Evolutionary conservation across 257 asterid species (phyloP).

Genomic region (Cinchona pubescens): DNA sequence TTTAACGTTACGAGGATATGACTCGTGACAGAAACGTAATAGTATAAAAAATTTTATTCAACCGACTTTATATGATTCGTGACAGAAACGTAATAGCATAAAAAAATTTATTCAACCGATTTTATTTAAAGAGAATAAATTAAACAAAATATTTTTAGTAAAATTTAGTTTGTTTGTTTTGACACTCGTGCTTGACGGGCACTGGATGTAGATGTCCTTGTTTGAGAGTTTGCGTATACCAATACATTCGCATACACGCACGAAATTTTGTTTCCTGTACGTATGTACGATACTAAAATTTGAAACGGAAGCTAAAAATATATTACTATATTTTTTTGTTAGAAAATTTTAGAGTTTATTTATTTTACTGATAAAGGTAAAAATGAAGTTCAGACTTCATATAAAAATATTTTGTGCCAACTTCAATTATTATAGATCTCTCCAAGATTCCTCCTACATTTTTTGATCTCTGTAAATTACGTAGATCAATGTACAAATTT

Average conservation of each 20-base stretch:
- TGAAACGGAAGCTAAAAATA: background rate
- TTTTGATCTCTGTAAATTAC: background rate
- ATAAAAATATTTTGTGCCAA: background rate
- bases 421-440: background rate
- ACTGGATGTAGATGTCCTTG: background rate
- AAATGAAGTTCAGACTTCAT: background rate
- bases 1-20: too few relatives aligned
- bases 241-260: background rate
- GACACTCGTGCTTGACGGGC: background rate
- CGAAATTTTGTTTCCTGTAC: background rate
- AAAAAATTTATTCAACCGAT: too few relatives aligned
- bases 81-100: too few relatives aligned
- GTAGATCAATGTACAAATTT: background rate
- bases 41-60: too few relatives aligned
- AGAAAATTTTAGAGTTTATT: background rate
- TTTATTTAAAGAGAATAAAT: too few relatives aligned
- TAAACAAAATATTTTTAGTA: too few relatives aligned
- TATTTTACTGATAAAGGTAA: background rate
- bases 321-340: background rate
- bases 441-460: background rate
- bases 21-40: too few relatives aligned
- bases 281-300: background rate
- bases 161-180: too few relatives aligned
- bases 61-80: too few relatives aligned
- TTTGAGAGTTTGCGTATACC: background rate